Conservation (phyloP, 164 flowering plant species). For the Cinnamomum micranthum region DNA sequence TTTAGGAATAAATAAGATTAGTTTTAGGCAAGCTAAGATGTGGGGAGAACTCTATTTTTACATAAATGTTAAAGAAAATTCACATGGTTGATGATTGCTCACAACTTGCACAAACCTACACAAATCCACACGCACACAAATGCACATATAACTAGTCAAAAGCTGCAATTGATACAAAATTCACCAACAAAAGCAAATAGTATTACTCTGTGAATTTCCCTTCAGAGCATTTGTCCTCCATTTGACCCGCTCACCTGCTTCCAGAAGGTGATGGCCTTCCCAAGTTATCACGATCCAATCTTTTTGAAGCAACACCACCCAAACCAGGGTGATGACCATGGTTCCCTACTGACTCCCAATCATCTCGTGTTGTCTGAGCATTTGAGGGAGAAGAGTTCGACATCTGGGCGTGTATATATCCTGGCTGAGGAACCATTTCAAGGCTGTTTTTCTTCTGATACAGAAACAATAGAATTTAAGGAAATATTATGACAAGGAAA, state of each 20-base stretch:
- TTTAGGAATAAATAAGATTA: no score
- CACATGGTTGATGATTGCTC: no score
- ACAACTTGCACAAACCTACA: not conserved
- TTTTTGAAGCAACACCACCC: conserved; percentile 34
- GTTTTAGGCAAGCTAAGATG: no score
- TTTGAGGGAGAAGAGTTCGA: conserved; percentile 32
- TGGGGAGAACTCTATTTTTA: no score
- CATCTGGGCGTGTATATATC: conserved; percentile 40
- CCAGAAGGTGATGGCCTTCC: conserved; percentile 63
- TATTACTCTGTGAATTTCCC: conserved; percentile 2
- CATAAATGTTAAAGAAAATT: no score
- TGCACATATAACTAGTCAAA: not conserved
- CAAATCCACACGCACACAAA: not conserved
- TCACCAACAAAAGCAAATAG: conserved; percentile 17
- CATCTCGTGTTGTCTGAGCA: conserved; percentile 29
- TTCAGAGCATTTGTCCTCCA: conserved; percentile 16
- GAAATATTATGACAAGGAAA: conserved; percentile 6
- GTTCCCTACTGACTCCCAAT: conserved; percentile 47
- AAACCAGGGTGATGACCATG: conserved; percentile 29
- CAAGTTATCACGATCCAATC: conserved; percentile 41
- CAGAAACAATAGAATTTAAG: conserved; percentile 12
- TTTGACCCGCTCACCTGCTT: conserved; percentile 73
- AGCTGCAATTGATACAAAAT: not conserved
- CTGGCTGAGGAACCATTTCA: conserved; percentile 74
- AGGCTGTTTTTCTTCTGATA: conserved; percentile 65